Conservation (phyloP, 192 early-diverging fungal species). For the Haplosporangium gracile region DNA sequence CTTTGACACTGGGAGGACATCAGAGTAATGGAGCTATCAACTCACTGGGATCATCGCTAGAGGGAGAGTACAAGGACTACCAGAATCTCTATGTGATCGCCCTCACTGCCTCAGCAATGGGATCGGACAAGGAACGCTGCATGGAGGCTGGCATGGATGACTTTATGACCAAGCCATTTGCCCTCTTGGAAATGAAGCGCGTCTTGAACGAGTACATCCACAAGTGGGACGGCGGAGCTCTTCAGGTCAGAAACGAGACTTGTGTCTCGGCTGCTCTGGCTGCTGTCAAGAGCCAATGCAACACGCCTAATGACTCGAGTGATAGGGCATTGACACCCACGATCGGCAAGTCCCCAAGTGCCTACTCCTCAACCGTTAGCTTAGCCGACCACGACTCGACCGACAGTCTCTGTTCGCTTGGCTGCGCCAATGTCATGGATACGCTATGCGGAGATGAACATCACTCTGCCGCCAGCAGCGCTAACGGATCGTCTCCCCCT, state of each 20-base stretch:
- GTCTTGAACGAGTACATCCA: slow-evolving; percentile 32
- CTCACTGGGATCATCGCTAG: neutral
- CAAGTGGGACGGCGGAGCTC: slow-evolving; percentile 15
- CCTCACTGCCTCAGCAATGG: slow-evolving; percentile 65
- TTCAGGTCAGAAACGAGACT: slow-evolving; percentile 29
- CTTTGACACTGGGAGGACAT: neutral
- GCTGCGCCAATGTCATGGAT: neutral
- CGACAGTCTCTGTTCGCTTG: slow-evolving; percentile 21
- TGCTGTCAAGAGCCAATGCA: slow-evolving; percentile 22
- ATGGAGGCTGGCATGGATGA: slow-evolving; percentile 71
- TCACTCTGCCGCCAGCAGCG: neutral
- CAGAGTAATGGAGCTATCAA: neutral
- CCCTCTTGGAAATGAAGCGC: slow-evolving; percentile 62
- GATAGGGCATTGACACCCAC: slow-evolving; percentile 17
- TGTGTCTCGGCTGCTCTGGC: slow-evolving; percentile 34
- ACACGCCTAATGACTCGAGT: slow-evolving; percentile 21
- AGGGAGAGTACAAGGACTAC: slow-evolving; percentile 34
- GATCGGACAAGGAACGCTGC: slow-evolving; percentile 64
- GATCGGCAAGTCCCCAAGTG: slow-evolving; percentile 15
- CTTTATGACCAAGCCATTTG: slow-evolving; percentile 68
- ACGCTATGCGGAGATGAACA: neutral
- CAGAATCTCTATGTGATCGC: slow-evolving; percentile 67
- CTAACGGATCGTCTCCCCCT: neutral
- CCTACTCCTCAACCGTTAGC: slow-evolving; percentile 17
- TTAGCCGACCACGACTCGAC: slow-evolving; percentile 9